phyloP scores from a whole-genome alignment of 345 rosid species.

The Ceriops zippeliana region DNA sequence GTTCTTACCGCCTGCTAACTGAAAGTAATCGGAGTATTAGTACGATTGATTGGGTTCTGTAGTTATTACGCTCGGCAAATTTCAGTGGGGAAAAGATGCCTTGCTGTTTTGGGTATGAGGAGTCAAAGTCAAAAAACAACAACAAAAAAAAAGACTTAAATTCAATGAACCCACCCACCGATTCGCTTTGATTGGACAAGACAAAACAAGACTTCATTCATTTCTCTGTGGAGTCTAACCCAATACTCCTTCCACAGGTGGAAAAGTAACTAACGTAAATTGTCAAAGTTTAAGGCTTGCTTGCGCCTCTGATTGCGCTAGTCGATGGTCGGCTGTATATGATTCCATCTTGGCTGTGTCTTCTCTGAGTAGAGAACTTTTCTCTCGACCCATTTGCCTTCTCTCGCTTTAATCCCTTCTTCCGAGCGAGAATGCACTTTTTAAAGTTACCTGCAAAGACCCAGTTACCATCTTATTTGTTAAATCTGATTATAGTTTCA shows the following conservation, averaged over 20 bases:
- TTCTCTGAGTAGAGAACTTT: background rate
- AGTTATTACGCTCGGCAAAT: no score
- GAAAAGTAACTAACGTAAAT: background rate
- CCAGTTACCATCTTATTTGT: slow-evolving; percentile 31
- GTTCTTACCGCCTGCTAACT: no score
- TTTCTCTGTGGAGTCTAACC: background rate
- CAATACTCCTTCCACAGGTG: background rate
- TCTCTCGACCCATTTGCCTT: background rate
- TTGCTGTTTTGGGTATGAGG: no score
- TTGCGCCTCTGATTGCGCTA: slow-evolving; percentile 17
- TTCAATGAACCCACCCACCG: no score
- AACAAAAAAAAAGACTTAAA: no score
- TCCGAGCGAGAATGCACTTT: slow-evolving; percentile 36
- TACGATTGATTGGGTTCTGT: no score
- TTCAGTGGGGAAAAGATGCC: no score
- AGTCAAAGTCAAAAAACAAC: no score
- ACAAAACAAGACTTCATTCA: no score
- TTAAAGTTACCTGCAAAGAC: slow-evolving; percentile 28
- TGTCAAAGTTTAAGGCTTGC: background rate
- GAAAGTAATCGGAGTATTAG: no score
- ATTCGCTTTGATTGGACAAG: no score
- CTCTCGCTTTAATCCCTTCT: background rate
- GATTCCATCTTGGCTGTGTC: background rate
- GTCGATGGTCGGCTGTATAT: background rate
- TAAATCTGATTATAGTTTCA: slow-evolving; percentile 34